phyloP scores from a whole-genome alignment of 2,329 filamentous ascomycete species.

The Ceratocystis cacaofunesta region DNA sequence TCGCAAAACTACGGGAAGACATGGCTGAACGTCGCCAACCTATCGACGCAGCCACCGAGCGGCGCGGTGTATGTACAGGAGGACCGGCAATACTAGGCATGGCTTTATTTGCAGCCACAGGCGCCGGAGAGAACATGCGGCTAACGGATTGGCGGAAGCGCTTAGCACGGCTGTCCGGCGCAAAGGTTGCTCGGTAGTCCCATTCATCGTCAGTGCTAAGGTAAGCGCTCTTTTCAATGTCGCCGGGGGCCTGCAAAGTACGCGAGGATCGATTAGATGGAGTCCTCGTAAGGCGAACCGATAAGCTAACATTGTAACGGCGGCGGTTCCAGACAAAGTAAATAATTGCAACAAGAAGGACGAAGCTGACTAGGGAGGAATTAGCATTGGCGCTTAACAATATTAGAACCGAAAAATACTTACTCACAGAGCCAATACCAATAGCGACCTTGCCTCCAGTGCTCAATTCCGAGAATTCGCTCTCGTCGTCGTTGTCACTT shows the following conservation, averaged over 20 bases:
- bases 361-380: background rate
- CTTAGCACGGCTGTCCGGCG: background rate
- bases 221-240: constrained; percentile 11
- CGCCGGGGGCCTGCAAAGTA: background rate
- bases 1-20: background rate
- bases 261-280: background rate
- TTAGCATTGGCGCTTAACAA: background rate
- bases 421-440: constrained; percentile 4
- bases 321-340: constrained; percentile 6
- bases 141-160: constrained; percentile 10
- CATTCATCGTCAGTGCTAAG: background rate
- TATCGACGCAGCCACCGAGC: constrained; percentile 6
- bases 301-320: background rate
- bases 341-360: background rate
- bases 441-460: constrained; percentile 7
- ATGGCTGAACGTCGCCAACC: constrained; percentile 7
- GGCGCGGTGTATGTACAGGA: background rate
- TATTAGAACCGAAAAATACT: background rate
- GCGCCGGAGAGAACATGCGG: constrained; percentile 3
- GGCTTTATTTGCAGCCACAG: background rate
- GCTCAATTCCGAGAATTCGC: background rate
- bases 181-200: constrained; percentile 15
- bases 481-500: no score
- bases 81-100: background rate
- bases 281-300: background rate